Percentiles rank a stretch among this genome's conserved stretches.
Evolutionary conservation across 495 filamentous ascomycete genomes (phyloP).

Genomic region (Aspergillus cavernicola): DNA sequence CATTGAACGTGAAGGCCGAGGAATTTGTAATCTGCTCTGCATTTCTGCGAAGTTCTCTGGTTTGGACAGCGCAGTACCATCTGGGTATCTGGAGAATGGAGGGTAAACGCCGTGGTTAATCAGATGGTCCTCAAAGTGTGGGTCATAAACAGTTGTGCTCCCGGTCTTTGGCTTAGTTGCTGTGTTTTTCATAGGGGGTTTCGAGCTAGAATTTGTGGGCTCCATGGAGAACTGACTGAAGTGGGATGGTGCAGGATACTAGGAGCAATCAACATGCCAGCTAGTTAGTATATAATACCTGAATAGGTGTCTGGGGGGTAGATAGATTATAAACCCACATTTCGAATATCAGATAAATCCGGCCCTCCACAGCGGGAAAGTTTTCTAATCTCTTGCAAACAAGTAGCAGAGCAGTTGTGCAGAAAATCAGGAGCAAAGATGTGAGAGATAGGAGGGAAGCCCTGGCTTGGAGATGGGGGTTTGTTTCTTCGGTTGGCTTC

Average conservation of each 20-base stretch:
- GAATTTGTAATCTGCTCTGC: neutral
- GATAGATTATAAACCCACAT: neutral
- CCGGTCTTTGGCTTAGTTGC: neutral
- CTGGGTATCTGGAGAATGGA: neutral
- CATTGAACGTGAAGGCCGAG: neutral
- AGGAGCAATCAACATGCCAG: neutral
- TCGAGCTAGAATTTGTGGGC: neutral
- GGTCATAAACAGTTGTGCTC: conserved; percentile 3
- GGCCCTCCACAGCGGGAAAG: conserved; percentile 1
- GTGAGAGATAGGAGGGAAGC: neutral
- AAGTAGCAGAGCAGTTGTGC: neutral
- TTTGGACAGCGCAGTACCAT: neutral
- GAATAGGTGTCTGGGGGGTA: neutral
- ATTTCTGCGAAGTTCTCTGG: neutral
- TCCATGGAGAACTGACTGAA: conserved; percentile 1
- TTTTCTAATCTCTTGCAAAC: conserved; percentile 1
- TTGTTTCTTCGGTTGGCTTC: conserved; percentile 2
- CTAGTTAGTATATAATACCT: neutral
- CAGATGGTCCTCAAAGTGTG: conserved; percentile 1
- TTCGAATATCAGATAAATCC: conserved; percentile 1
- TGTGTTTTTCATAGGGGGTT: neutral
- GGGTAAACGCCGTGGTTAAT: neutral
- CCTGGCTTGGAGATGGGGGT: neutral
- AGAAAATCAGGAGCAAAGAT: neutral
- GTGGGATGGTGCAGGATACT: conserved; percentile 1